Base-by-base conservation (phyloP, 768 basidiomycete species). In the Sutorius australiensis region DNA sequence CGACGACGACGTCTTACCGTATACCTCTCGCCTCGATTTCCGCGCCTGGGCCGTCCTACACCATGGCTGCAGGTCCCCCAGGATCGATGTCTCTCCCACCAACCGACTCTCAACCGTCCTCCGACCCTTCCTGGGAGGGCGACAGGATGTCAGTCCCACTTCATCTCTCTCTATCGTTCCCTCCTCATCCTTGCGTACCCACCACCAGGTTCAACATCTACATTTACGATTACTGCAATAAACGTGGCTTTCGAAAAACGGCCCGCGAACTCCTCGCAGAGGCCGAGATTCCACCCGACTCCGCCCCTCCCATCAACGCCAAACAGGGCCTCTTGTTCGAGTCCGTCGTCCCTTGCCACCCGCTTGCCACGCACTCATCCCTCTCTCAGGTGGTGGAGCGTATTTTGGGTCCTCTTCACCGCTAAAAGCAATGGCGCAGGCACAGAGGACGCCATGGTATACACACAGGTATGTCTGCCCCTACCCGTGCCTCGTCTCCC, bases 401-500 rank as follows among this genome's bases (percentile, higher is more conserved):
- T 92, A 21, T 92, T 92, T 62, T 92, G 89, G 89, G 84, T 89
- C 0, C 73, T 91, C 14, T 92, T 91, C 66, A 83, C 83, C 12
- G 87, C 89, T 42, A 91, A 91, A 70, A 87, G 84, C 57, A 85
- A 78, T 45, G 80, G 80, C 30, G 66, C 64, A 9, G 84, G 82
- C 17, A 66, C 82, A n/a, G 87, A 89, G 1, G 87, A 90, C 57
- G 88, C 86, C 21, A 58, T 89, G 66, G 53, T 84, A 33, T 90
- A 89, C 65, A 83, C 80, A 0, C 82, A 86, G 73, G 88, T 87
- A 58, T 49, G 81, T 72, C 24, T 33, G 11, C 32, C 31, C 9
- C 31, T 40, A n/a, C n/a, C 50, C 53, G 38, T 31, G 24, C 48
- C 34, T 48, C 46, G 32, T 45, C 31, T 50, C 50, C 38, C 38